Percentiles rank a stretch among this genome's conserved stretches.
Conservation (phyloP, 768 basidiomycete species). For the Rickenella mellea region DNA sequence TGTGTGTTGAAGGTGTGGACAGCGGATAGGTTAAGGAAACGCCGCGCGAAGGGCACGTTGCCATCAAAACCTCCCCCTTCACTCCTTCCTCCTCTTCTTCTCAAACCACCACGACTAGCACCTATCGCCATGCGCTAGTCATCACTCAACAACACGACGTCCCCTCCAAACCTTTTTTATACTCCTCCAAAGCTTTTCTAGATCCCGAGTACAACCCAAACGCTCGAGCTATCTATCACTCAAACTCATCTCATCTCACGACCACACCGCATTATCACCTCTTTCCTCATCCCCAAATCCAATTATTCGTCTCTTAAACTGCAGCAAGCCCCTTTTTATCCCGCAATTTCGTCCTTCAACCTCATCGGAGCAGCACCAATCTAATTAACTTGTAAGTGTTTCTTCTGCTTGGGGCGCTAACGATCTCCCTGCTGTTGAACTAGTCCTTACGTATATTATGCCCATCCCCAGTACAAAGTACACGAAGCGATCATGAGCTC, state of each 20-base stretch:
- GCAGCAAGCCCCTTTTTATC: constrained; percentile 34
- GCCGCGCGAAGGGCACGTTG: constrained; percentile 65
- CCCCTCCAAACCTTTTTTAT: no score
- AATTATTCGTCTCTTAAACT: constrained; percentile 41
- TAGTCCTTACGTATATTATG: no score
- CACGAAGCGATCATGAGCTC: no score
- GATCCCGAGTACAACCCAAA: constrained; percentile 25
- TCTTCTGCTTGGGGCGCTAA: constrained; percentile 12
- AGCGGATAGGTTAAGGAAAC: constrained; percentile 33
- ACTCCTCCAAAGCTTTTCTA: no score
- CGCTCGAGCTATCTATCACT: constrained; percentile 25
- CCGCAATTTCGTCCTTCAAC: no score
- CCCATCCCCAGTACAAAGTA: no score
- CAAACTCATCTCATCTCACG: constrained; percentile 25
- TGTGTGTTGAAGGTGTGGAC: neutral
- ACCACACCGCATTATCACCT: no score
- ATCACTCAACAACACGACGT: no score
- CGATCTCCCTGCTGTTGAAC: constrained; percentile 10
- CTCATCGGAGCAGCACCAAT: constrained; percentile 29
- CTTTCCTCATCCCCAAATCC: constrained; percentile 31
- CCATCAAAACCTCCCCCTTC: constrained; percentile 55
- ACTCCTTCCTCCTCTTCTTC: constrained; percentile 43
- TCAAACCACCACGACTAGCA: no score
- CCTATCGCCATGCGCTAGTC: no score
- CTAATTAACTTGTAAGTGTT: constrained; percentile 38